Evolutionary conservation across 352 stramenopile genomes (phyloP).

Genomic region (Pythium aquatile): DNA sequence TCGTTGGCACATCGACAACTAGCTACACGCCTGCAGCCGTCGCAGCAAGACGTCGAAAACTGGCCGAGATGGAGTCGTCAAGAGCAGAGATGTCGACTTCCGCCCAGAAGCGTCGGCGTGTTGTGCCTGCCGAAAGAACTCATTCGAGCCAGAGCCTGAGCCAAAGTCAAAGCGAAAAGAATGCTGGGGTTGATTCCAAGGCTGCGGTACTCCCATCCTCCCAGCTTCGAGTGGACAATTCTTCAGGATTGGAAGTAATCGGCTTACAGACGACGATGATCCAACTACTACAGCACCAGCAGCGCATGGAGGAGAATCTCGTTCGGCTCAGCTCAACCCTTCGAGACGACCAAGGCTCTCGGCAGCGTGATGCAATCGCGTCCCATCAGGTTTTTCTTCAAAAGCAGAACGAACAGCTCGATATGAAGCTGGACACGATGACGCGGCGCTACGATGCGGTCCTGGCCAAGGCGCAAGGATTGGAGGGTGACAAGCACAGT

Average conservation of each 20-base stretch:
- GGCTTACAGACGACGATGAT: constrained; percentile 33
- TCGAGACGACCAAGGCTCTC: constrained; percentile 4
- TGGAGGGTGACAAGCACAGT: constrained; percentile 19
- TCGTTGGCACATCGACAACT: neutral
- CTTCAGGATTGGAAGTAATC: constrained; percentile 11
- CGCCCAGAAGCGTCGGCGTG: constrained; percentile 3
- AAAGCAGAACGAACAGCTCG: constrained; percentile 27
- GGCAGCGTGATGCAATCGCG: constrained; percentile 15
- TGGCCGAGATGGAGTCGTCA: constrained; percentile 20
- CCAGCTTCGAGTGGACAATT: neutral
- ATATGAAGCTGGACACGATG: constrained; percentile 20
- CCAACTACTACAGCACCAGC: constrained; percentile 30
- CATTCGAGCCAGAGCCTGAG: constrained; percentile 12
- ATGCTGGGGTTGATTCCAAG: neutral
- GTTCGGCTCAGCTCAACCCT: constrained; percentile 3
- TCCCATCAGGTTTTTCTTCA: constrained; percentile 23
- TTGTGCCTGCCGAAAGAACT: neutral
- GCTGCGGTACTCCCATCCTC: neutral
- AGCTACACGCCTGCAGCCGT: constrained; percentile 24
- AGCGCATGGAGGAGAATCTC: constrained; percentile 17
- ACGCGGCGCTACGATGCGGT: constrained; percentile 18
- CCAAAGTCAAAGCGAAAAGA: neutral
- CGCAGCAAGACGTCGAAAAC: constrained; percentile 15
- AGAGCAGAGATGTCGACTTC: neutral
- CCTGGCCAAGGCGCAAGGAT: constrained; percentile 7